These are phyloP conservation scores for Fagopyrum homotropicum DNA, from an alignment of 148 eudicot species.

Conservation along the genomic window DNA sequence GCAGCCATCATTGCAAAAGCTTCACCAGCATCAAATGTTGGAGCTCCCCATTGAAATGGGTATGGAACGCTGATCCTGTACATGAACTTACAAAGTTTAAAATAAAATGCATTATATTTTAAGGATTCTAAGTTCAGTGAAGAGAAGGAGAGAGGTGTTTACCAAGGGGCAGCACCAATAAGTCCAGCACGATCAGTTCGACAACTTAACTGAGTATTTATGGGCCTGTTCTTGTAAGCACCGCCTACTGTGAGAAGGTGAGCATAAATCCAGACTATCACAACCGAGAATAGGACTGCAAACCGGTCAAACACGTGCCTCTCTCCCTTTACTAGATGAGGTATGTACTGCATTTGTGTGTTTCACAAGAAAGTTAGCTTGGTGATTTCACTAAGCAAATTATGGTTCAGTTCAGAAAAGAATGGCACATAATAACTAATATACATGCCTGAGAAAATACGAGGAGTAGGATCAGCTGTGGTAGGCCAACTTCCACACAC, in stretches of 20 bases:
- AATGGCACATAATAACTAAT: neutral
- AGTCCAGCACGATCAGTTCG: slow-evolving; percentile 92
- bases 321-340: slow-evolving; percentile 56
- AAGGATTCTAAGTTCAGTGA: neutral
- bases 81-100: neutral
- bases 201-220: slow-evolving; percentile 64
- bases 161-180: slow-evolving; percentile 76
- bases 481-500: slow-evolving; percentile 76
- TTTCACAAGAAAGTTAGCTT: neutral
- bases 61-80: slow-evolving; percentile 86
- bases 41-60: slow-evolving; percentile 98
- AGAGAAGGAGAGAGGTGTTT: slow-evolving; percentile 11
- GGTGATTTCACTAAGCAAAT: neutral
- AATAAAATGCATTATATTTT: neutral
- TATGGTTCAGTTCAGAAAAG: neutral
- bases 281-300: slow-evolving; percentile 74
- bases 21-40: slow-evolving; percentile 91
- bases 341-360: slow-evolving; percentile 59
- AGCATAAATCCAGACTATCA: slow-evolving; percentile 83
- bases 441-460: slow-evolving; percentile 62
- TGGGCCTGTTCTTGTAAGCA: slow-evolving; percentile 58
- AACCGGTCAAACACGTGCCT: slow-evolving; percentile 61
- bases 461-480: slow-evolving; percentile 58
- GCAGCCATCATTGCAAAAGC: slow-evolving; percentile 96
- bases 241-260: slow-evolving; percentile 84